A percentile compares a stretch with the other conserved stretches of the same genome.
Conservation (phyloP, 805 yeast genomes). For the Metschnikowia kofuensis region DNA sequence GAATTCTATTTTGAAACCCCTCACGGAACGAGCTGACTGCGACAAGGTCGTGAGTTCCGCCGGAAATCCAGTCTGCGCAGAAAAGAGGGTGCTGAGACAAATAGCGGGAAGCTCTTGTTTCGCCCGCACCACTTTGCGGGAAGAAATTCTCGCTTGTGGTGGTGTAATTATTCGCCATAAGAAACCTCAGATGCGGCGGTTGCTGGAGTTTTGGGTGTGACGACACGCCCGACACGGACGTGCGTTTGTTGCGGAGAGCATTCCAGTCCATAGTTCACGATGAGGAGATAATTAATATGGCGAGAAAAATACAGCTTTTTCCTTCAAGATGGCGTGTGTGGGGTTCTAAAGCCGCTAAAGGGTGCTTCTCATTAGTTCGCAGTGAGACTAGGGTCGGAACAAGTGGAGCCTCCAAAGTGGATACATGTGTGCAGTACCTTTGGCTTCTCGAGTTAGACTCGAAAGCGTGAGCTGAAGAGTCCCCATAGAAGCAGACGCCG, state of each 20-base stretch:
- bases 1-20: conserved; percentile 66
- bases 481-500: no score
- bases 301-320: background rate
- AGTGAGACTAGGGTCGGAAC: background rate
- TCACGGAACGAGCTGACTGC: conserved; percentile 81
- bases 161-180: conserved; percentile 2
- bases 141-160: background rate
- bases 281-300: background rate
- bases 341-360: background rate
- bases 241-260: conserved; percentile 15
- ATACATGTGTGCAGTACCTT: background rate
- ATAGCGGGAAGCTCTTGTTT: conserved; percentile 10
- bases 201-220: conserved; percentile 6
- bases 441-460: background rate
- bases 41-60: conserved; percentile 41
- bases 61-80: conserved; percentile 34
- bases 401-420: background rate
- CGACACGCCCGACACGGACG: conserved; percentile 12
- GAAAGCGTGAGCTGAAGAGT: background rate
- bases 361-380: background rate
- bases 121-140: background rate
- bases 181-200: conserved; percentile 6
- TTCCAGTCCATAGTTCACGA: conserved; percentile 15
- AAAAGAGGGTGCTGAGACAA: conserved; percentile 30
- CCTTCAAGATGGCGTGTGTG: background rate